Base-by-base conservation (phyloP, 2,329 filamentous ascomycete species). In the Neurospora crassa region DNA sequence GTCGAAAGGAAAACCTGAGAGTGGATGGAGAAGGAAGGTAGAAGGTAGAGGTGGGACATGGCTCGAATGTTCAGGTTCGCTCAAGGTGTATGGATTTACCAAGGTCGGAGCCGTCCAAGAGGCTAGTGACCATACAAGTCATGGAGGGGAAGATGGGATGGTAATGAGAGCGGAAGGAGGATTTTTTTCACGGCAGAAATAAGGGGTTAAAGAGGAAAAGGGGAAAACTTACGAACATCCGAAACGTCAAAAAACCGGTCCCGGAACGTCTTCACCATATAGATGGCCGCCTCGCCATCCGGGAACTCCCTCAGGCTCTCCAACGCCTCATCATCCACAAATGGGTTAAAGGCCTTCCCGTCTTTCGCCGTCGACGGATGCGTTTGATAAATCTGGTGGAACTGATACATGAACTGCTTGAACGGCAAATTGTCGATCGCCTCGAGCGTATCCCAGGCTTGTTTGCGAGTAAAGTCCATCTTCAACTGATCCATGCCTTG, bases 401-500 rank as follows among this genome's bases (percentile, higher is more conserved):
- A 89, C 78, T 88, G 86, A 73, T 86, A 87, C 3, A 85, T 85
- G 75, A 89, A 88, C 78, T 89, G 86, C 78, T 84, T 86, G 76
- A 89, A 89, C 0, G 87, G 87, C 80, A 88, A 80, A 74, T 87
- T 87, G 76, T 89, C 87, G 67, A 89, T 81, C 76, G 86, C 84
- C 40, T 78, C 78, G 78, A 84, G 86, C 40, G 84, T 78, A 7
- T 79, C 78, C 67, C 86, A 79, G n/a, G 84, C 85, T 34, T 63
- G 53, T 18, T 18, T 63, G 7, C 24, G 53, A 34, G 24, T 34
- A 11, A 63, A 63, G 24, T 63, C 53, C 53, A 63, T 10, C 53
- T 34, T 63, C 3, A 63, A 18, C 53, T 34, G 0, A 10, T 34
- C 53, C 53, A 63, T 34, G 0, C 7, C 45, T 5, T 53, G 5